Percentiles rank a stretch among this genome's conserved stretches.
These are phyloP conservation scores for Blastocystis sp. DNA, from an alignment of 352 stramenopile genomes.

Conservation along the genomic window DNA sequence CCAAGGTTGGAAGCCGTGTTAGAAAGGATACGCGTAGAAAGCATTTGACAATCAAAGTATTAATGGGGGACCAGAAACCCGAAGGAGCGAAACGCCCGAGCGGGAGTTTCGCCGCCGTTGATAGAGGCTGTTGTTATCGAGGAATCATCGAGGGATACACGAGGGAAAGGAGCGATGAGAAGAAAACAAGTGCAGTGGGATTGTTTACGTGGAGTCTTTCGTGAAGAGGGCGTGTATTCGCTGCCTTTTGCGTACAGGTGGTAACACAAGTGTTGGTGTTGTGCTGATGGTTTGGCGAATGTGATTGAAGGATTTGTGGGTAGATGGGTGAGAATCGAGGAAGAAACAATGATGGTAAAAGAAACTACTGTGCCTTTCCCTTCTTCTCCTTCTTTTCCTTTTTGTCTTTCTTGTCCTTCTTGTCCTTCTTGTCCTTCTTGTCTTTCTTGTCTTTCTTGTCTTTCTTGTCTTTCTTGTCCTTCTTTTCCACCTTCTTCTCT, in stretches of 20 bases:
- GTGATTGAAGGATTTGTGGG: too few species aligned
- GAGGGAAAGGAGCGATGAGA: neutral
- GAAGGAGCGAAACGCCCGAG: neutral
- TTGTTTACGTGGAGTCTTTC: neutral
- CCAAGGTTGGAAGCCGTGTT: neutral
- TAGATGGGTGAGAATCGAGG: too few species aligned
- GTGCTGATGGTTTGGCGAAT: too few species aligned
- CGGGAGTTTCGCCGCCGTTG: too few species aligned
- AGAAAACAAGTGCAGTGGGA: neutral
- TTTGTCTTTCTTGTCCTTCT: neutral
- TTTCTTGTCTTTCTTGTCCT: slow-evolving; percentile 1
- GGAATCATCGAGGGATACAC: neutral
- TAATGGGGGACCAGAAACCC: neutral
- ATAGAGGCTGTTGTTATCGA: neutral
- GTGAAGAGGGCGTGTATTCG: too few species aligned
- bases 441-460: neutral
- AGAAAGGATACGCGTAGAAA: neutral
- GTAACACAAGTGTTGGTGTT: too few species aligned
- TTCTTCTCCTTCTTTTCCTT: neutral
- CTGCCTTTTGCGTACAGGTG: too few species aligned
- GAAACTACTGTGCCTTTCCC: neutral
- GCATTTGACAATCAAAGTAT: slow-evolving; percentile 26
- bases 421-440: neutral
- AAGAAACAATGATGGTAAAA: slow-evolving; percentile 44
- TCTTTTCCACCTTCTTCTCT: slow-evolving; percentile 5